Percentiles rank a stretch among this genome's conserved stretches.
Evolutionary conservation across 2,329 filamentous ascomycete genomes (phyloP).

Genomic region (Fusarium ramigenum): DNA sequence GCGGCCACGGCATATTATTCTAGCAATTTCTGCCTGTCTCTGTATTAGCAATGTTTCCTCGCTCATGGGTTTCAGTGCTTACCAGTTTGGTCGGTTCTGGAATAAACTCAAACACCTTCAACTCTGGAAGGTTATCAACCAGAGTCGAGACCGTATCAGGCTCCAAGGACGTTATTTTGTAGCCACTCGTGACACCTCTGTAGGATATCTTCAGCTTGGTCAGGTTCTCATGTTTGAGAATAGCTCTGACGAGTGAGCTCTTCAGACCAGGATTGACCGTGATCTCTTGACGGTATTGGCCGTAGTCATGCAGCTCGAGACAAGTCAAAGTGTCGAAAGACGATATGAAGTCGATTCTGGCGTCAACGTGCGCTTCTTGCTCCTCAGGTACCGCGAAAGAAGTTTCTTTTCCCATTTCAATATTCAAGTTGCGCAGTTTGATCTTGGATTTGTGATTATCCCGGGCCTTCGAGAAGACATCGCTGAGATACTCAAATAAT

Average conservation of each 20-base stretch:
- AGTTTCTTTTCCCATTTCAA: background rate
- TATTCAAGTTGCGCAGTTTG: background rate
- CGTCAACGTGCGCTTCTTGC: background rate
- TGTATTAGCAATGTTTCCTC: background rate
- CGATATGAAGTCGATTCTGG: slow-evolving; percentile 10
- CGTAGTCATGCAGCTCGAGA: slow-evolving; percentile 5
- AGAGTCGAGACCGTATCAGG: slow-evolving; percentile 10
- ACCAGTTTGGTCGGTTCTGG: slow-evolving; percentile 14
- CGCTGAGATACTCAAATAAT: background rate
- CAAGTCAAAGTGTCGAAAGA: slow-evolving; percentile 27
- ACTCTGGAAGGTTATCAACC: slow-evolving; percentile 6
- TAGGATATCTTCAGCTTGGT: slow-evolving; percentile 10
- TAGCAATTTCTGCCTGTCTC: slow-evolving; percentile 14
- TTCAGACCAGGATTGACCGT: slow-evolving; percentile 4
- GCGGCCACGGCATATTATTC: background rate
- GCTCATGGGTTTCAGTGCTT: fast-evolving
- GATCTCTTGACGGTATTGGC: background rate
- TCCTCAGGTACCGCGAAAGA: background rate
- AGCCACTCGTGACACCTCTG: background rate
- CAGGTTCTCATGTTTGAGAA: slow-evolving; percentile 29
- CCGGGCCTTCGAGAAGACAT: background rate
- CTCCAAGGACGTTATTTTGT: slow-evolving; percentile 14
- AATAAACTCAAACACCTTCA: slow-evolving; percentile 20
- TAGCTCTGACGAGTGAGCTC: slow-evolving; percentile 8
- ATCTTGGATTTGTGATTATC: background rate